A percentile compares a stretch with the other conserved stretches of the same genome.
These are phyloP conservation scores for Sphagnum fallax DNA, from an alignment of 228 moss, liverwort and hornwort species.

Conservation along the genomic window DNA sequence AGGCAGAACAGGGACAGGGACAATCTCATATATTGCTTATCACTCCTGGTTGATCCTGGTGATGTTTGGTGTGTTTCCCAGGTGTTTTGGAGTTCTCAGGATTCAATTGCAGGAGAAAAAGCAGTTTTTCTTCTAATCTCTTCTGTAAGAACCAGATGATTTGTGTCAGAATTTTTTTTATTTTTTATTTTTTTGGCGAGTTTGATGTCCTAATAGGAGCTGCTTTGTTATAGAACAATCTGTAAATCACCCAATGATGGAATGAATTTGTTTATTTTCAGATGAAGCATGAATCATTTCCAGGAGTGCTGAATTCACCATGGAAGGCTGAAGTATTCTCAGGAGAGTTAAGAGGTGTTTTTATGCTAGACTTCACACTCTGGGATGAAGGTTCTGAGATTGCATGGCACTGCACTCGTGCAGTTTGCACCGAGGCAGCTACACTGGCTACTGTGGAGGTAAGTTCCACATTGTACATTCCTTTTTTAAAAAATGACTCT, in stretches of 20 bases:
- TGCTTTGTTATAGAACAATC: neutral
- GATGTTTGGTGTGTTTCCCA: slow-evolving; percentile 10
- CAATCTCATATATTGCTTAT: neutral
- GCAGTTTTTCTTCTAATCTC: slow-evolving; percentile 69
- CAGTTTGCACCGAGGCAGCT: slow-evolving; percentile 57
- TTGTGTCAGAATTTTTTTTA: too few relatives aligned
- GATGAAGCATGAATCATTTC: slow-evolving; percentile 66
- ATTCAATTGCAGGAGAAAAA: slow-evolving; percentile 69
- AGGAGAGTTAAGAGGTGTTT: slow-evolving; percentile 69
- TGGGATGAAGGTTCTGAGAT: slow-evolving; percentile 87
- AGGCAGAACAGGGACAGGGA: neutral
- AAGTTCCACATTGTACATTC: neutral
- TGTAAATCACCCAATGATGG: neutral
- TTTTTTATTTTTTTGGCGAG: too few relatives aligned
- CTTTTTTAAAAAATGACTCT: neutral
- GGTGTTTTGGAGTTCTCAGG: slow-evolving; percentile 81
- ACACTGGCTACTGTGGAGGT: slow-evolving; percentile 86
- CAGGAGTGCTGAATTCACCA: slow-evolving; percentile 66
- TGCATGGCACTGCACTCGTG: slow-evolving; percentile 72
- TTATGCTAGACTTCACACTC: slow-evolving; percentile 76
- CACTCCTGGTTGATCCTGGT: neutral
- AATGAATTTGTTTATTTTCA: too few relatives aligned
- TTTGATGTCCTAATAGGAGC: neutral
- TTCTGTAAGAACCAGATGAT: slow-evolving; percentile 29
- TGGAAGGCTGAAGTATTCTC: slow-evolving; percentile 93